phyloP scores from a whole-genome alignment of 345 rosid species.

The Moringa oleifera region DNA sequence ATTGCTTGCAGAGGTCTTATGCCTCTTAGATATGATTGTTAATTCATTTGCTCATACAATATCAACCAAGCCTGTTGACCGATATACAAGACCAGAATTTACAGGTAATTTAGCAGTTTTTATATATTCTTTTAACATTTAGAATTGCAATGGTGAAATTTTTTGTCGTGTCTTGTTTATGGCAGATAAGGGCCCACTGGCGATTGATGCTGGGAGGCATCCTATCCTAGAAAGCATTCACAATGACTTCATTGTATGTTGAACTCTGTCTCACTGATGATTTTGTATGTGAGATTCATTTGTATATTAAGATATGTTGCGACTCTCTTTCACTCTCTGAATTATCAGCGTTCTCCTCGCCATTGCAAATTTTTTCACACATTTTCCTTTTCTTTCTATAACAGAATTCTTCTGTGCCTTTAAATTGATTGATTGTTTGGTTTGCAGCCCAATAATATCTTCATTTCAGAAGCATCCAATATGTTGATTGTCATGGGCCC shows the following conservation, averaged over 20 bases:
- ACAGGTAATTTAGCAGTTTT: conserved; percentile 53
- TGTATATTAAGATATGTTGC: not conserved
- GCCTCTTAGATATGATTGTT: conserved; percentile 93
- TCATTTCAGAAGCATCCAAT: conserved; percentile 90
- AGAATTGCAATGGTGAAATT: conserved; percentile 11
- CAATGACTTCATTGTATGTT: conserved; percentile 67
- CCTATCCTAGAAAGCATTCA: conserved; percentile 91
- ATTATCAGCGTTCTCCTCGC: too few relatives aligned
- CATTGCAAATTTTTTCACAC: not conserved
- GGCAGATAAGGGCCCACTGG: conserved; percentile 85
- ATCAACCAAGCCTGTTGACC: conserved; percentile 83
- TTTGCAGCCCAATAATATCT: conserved; percentile 86
- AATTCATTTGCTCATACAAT: conserved; percentile 89
- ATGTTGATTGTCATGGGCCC: conserved; percentile 89
- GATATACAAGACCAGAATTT: conserved; percentile 77
- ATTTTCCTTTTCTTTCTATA: conserved; percentile 4
- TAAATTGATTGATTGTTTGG: conserved; percentile 10
- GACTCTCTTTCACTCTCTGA: not conserved
- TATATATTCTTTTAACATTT: conserved; percentile 6
- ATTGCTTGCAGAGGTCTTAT: conserved; percentile 86
- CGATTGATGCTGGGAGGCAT: conserved; percentile 94
- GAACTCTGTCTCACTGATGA: not conserved
- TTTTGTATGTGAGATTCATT: conserved; percentile 7
- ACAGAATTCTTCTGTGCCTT: conserved; percentile 8
- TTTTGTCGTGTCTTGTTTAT: conserved; percentile 17